Conservation (phyloP, 2,329 filamentous ascomycete species). For the Alternaria postmessia region DNA sequence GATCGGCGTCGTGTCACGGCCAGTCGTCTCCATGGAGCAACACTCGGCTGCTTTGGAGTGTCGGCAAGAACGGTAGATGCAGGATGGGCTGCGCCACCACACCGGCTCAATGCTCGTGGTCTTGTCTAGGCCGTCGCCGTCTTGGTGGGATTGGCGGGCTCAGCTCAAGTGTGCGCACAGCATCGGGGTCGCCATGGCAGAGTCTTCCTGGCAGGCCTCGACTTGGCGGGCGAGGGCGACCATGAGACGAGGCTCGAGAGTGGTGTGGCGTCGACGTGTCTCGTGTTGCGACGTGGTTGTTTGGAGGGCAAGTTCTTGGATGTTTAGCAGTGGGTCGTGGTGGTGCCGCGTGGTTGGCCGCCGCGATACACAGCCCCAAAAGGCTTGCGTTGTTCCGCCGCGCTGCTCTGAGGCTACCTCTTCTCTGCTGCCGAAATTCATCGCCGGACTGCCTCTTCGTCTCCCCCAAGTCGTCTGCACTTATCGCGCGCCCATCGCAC, state of each 20-base stretch:
- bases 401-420: conserved; percentile 1
- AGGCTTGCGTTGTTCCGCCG: conserved; percentile 16
- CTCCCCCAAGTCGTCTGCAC: not conserved
- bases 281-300: conserved; percentile 9
- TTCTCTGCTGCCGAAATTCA: conserved; percentile 2
- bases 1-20: not conserved
- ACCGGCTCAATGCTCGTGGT: conserved; percentile 11
- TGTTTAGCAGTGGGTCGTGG: conserved; percentile 15
- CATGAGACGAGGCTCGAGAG: not conserved
- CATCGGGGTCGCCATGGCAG: conserved; percentile 3
- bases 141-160: conserved; percentile 11
- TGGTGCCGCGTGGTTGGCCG: conserved; percentile 12
- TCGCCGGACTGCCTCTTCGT: not conserved
- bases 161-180: conserved; percentile 4
- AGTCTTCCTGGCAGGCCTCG: conserved; percentile 1
- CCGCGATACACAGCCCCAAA: conserved; percentile 15
- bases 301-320: conserved; percentile 5
- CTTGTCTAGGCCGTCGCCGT: conserved; percentile 11
- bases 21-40: not conserved
- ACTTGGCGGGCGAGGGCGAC: too few species aligned
- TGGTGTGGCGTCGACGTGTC: conserved; percentile 12
- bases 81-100: conserved; percentile 18
- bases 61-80: not conserved
- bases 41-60: conserved; percentile 3
- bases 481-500: conserved; percentile 2